Evolutionary conservation across 2,329 filamentous ascomycete genomes (phyloP).

Genomic region (Tolypocladium album): DNA sequence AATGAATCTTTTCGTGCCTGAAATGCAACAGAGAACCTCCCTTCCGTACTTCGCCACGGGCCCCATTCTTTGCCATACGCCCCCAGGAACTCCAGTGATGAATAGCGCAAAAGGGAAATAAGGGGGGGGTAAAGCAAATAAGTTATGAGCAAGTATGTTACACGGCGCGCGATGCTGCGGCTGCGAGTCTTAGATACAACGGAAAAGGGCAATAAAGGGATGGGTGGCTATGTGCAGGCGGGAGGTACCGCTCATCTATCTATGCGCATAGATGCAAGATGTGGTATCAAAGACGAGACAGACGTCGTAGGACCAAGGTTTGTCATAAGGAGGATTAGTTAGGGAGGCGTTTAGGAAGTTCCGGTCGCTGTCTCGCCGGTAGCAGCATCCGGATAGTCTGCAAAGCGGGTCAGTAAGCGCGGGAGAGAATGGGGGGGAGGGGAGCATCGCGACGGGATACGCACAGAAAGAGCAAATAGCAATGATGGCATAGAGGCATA

Average conservation of each 20-base stretch:
- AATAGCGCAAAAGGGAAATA: not conserved
- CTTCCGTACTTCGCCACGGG: not conserved
- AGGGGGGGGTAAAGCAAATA: not conserved
- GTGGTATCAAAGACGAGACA: not conserved
- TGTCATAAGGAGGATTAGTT: not conserved
- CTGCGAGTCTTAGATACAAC: not conserved
- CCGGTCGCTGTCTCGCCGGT: not conserved
- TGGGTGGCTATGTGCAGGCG: not conserved
- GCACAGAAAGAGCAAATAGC: conserved; percentile 53
- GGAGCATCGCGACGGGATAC: too few relatives aligned
- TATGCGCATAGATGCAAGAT: not conserved
- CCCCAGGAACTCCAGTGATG: not conserved
- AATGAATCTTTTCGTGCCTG: not conserved
- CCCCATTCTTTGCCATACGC: not conserved
- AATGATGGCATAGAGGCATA: conserved; percentile 72
- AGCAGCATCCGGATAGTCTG: conserved; percentile 1
- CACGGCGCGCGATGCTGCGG: not conserved
- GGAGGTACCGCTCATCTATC: not conserved
- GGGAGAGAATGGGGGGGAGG: not conserved
- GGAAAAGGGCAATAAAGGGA: not conserved
- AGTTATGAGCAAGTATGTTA: not conserved
- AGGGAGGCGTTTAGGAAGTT: not conserved
- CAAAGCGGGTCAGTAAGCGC: not conserved
- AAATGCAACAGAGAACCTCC: not conserved
- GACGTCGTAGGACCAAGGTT: not conserved